phyloP scores from a whole-genome alignment of 2,329 filamentous ascomycete species.

The Paraphaeosphaeria minitans region DNA sequence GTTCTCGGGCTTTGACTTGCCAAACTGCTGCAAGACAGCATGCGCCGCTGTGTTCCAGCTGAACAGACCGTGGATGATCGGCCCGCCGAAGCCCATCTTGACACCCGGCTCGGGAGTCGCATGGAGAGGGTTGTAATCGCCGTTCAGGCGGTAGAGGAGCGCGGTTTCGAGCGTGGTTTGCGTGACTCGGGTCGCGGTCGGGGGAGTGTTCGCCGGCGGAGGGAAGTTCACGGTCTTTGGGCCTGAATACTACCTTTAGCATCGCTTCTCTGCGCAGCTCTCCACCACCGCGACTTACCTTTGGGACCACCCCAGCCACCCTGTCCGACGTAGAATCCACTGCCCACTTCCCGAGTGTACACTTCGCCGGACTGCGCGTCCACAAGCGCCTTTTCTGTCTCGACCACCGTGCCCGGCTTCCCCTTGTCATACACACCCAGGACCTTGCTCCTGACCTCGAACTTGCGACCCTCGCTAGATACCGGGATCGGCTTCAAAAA shows the following conservation, averaged over 20 bases:
- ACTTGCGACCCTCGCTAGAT: slow-evolving; percentile 71
- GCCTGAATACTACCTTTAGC: slow-evolving; percentile 32
- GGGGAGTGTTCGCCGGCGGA: slow-evolving; percentile 71
- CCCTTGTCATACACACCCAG: slow-evolving; percentile 91
- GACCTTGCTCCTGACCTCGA: slow-evolving; percentile 78
- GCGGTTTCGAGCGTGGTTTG: slow-evolving; percentile 75
- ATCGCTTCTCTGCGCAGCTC: not conserved
- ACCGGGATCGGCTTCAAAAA: slow-evolving; percentile 78
- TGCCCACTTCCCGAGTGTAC: slow-evolving; percentile 71
- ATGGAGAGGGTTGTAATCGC: slow-evolving; percentile 93
- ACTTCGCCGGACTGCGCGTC: slow-evolving; percentile 71
- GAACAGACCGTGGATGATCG: slow-evolving; percentile 88
- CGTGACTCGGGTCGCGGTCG: slow-evolving; percentile 72
- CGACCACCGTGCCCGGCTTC: slow-evolving; percentile 78
- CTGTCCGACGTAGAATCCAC: slow-evolving; percentile 80
- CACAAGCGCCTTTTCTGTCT: slow-evolving; percentile 77
- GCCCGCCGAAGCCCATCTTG: slow-evolving; percentile 89
- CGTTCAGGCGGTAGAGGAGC: slow-evolving; percentile 70
- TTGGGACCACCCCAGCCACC: slow-evolving; percentile 89
- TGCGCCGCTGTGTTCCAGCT: slow-evolving; percentile 83
- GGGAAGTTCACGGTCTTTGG: slow-evolving; percentile 79
- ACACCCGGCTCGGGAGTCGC: slow-evolving; percentile 81
- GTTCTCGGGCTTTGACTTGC: slow-evolving; percentile 77
- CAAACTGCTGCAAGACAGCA: slow-evolving; percentile 72
- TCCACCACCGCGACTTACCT: slow-evolving; percentile 54